A percentile compares a stretch with the other conserved stretches of the same genome.
Conservation (phyloP, 306 rosid species). For the Pterocarpus santalinus region DNA sequence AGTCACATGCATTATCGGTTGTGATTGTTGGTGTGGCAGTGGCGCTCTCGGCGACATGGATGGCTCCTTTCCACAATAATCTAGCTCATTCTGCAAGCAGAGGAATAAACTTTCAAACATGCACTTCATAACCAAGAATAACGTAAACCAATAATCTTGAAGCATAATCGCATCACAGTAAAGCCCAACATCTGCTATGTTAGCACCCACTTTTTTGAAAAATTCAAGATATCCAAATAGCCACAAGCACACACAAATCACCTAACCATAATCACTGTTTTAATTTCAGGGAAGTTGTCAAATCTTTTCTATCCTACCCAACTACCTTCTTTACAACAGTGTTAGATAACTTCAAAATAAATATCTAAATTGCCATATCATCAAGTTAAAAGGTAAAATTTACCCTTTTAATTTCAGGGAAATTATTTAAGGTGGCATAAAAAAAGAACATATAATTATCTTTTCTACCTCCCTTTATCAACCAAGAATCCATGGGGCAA, state of each 20-base stretch:
- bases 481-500: neutral
- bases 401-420: slow-evolving; percentile 2
- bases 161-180: slow-evolving; percentile 5
- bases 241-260: slow-evolving; percentile 7
- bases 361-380: slow-evolving; percentile 11
- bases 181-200: slow-evolving; percentile 26
- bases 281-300: slow-evolving; percentile 10
- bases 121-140: slow-evolving; percentile 20
- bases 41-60: slow-evolving; percentile 76
- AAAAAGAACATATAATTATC: neutral
- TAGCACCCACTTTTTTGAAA: neutral
- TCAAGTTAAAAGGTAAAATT: slow-evolving; percentile 15
- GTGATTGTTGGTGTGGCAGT: slow-evolving; percentile 70
- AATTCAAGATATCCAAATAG: slow-evolving; percentile 3
- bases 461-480: slow-evolving; percentile 9
- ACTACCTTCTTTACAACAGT: neutral
- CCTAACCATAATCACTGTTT: slow-evolving; percentile 2
- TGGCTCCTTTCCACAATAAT: slow-evolving; percentile 81
- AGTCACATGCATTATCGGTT: slow-evolving; percentile 58
- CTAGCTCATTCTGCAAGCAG: slow-evolving; percentile 76
- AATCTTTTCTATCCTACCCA: slow-evolving; percentile 14
- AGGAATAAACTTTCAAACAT: slow-evolving; percentile 15
- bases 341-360: slow-evolving; percentile 23
- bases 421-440: neutral
- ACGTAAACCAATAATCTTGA: slow-evolving; percentile 4